These are phyloP conservation scores for Fusarium duplospermum DNA, from an alignment of 2,329 filamentous ascomycete species.

Conservation along the genomic window DNA sequence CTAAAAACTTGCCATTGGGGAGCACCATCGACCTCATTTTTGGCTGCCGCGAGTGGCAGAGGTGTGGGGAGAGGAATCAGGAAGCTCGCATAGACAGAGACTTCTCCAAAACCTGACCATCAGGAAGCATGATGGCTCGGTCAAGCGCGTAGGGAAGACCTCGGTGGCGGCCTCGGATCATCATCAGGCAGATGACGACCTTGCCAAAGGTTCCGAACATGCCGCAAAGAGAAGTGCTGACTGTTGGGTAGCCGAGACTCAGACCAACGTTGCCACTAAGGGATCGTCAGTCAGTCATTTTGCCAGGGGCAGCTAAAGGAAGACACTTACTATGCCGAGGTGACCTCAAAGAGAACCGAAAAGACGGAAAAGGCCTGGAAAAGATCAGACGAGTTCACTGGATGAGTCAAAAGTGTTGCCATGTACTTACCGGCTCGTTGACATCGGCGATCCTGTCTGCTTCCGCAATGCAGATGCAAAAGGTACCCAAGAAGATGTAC, in stretches of 20 bases:
- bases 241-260: conserved; percentile 46
- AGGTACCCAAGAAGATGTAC: conserved; percentile 53
- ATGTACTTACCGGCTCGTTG: conserved; percentile 39
- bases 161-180: conserved; percentile 51
- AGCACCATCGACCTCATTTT: too few species aligned
- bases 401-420: too few species aligned
- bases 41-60: too few species aligned
- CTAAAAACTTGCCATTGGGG: too few species aligned
- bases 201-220: conserved; percentile 48
- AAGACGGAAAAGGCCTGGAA: conserved; percentile 47
- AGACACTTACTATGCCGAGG: conserved; percentile 48
- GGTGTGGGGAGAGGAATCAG: too few species aligned
- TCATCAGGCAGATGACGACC: conserved; percentile 49
- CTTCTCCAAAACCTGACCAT: background rate
- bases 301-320: too few species aligned
- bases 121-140: conserved; percentile 46
- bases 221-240: conserved; percentile 42
- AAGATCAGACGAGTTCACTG: too few species aligned
- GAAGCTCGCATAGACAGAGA: too few species aligned
- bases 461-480: conserved; percentile 48
- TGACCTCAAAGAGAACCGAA: conserved; percentile 48
- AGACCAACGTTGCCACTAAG: conserved; percentile 51
- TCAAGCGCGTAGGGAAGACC: conserved; percentile 48
- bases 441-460: conserved; percentile 32
- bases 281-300: too few species aligned